Evolutionary conservation across 495 filamentous ascomycete genomes (phyloP), one percentile per base, ranked within the genome.

Genomic region (Apiosordaria backusii): DNA sequence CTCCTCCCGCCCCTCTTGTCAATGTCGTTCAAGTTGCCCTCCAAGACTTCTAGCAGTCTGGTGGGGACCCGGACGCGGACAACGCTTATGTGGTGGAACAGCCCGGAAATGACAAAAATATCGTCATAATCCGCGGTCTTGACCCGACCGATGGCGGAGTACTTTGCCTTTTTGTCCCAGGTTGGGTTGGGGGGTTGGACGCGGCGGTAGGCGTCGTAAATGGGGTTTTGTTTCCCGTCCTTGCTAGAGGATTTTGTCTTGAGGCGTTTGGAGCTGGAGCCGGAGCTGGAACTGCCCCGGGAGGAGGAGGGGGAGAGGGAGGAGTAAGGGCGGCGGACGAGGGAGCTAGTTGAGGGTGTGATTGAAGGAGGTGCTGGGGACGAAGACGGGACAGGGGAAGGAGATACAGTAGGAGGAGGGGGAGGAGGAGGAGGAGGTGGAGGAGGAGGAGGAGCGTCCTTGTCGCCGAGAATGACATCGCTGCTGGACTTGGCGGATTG

Each of bases 81-180:
- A 58, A 97, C 85, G 62, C 85, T 85, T 50, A 96, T 76, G 66
- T 97, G 93, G 74, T 96, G 92, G 75, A 93, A 92, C 60, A 97
- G 79, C 3, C 88, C 85, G 57, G 89, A 92, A 59, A 96, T 71
- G 71, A 97, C 85, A 77, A 92, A 97, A 50, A 96, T 84, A 83
- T 97, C 82, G 68, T 85, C 81, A 68, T 79, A 82, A 24, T 69
- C 75, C 3, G 61, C 71, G 10, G 77, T 78, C 7, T 50, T 57
- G 3, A 77, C 76, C 76, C 86, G 88, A 4, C 93, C 93, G 72
- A 96, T 88, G 50, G 88, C 85, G 69, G 79, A 72, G 75, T 96
- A 96, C 60, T 78, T 80, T 67, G 89, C 84, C 68, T 89, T 89
- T 69, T 85, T 87, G 77, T 97, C 93, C 92, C 92, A 97, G 29